phyloP scores from a whole-genome alignment of 31 red algal species.

The Porphyra umbilicalis region DNA sequence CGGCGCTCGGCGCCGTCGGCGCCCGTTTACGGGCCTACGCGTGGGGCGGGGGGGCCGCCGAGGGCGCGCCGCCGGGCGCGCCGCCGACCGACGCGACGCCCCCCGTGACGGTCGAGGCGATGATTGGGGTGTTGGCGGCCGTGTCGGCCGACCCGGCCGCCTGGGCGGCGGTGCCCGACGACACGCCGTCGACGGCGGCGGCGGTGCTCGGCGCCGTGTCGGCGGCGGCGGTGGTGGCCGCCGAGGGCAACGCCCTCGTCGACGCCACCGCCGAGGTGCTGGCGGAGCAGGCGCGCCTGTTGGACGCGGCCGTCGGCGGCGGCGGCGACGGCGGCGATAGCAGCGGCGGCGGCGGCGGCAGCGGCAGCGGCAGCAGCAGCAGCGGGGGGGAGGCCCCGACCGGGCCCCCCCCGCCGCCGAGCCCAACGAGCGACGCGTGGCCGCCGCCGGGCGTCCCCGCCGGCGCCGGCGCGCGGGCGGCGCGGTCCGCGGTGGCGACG shows the following conservation, averaged over 20 bases:
- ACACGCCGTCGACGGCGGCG: neutral
- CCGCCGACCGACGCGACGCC: neutral
- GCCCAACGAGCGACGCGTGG: neutral
- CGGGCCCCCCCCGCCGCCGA: neutral
- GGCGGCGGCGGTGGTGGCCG: neutral
- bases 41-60: neutral
- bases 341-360: neutral
- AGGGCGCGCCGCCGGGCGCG: neutral
- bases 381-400: neutral
- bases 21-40: neutral
- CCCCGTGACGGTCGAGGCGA: neutral
- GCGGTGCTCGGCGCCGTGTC: neutral
- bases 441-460: neutral
- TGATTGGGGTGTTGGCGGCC: neutral
- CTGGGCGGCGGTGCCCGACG: neutral
- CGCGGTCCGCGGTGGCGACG: neutral
- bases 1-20: neutral
- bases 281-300: neutral
- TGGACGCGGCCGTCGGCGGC: neutral
- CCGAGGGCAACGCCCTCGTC: neutral
- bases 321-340: neutral
- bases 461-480: neutral
- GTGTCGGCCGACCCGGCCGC: neutral
- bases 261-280: neutral
- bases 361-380: neutral